Conservation (phyloP, 352 stramenopile genomes). For the Blastocystis sp. region DNA sequence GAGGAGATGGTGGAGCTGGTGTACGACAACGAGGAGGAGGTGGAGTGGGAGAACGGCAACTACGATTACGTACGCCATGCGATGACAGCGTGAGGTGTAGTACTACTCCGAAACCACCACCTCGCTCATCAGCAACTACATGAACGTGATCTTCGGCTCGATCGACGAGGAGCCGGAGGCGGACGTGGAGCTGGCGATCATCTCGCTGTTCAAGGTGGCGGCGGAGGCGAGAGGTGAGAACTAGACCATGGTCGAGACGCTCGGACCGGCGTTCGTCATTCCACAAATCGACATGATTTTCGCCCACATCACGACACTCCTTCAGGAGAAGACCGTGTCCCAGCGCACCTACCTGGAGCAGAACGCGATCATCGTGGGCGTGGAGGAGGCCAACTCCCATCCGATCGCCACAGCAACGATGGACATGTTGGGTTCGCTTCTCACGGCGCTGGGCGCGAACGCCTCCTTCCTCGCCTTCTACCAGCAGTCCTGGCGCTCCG, state of each 20-base stretch:
- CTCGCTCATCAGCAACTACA: conserved; percentile 32
- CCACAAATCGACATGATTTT: not conserved
- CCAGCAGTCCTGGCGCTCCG: not conserved
- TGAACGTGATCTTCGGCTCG: conserved; percentile 14
- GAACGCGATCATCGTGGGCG: conserved; percentile 12
- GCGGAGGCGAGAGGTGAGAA: not conserved
- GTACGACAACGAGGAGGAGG: conserved; percentile 35
- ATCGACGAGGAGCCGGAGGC: conserved; percentile 8
- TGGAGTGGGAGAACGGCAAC: conserved; percentile 48
- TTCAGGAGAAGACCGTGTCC: not conserved
- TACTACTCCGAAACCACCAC: conserved; percentile 37
- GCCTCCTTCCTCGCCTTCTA: conserved; percentile 14
- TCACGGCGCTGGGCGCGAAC: conserved; percentile 21
- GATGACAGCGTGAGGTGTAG: not conserved
- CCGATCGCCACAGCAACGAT: conserved; percentile 19
- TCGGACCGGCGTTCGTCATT: conserved; percentile 40
- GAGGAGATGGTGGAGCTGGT: conserved; percentile 20
- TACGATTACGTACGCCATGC: conserved; percentile 27
- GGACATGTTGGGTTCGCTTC: not conserved
- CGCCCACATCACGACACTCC: not conserved
- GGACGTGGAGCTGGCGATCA: conserved; percentile 31
- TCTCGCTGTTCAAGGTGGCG: conserved; percentile 20
- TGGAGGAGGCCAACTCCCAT: conserved; percentile 30
- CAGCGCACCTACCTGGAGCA: conserved; percentile 15
- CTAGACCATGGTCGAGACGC: conserved; percentile 36